A percentile compares a stretch with the other conserved stretches of the same genome.
phyloP scores from a whole-genome alignment of 768 basidiomycete species.

The Lactarius evosmus region DNA sequence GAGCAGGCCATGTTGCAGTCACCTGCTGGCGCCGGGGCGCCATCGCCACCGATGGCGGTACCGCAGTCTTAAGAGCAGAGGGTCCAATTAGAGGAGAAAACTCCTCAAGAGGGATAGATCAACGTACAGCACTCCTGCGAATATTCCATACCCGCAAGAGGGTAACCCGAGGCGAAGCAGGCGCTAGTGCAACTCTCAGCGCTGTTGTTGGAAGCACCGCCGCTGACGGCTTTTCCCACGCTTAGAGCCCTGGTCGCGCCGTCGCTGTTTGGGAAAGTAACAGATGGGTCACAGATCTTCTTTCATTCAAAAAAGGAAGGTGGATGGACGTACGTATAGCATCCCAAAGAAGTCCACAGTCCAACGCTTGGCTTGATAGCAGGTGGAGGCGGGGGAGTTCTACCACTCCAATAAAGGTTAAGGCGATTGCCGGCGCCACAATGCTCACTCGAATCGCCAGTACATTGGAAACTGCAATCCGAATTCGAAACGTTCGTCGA shows the following conservation, averaged over 20 bases:
- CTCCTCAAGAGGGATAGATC: neutral
- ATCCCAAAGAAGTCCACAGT: constrained; percentile 69
- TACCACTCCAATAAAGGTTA: constrained; percentile 64
- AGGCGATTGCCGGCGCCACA: constrained; percentile 62
- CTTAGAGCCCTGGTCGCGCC: constrained; percentile 36
- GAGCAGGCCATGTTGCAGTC: constrained; percentile 67
- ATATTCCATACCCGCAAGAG: constrained; percentile 41
- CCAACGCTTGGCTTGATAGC: constrained; percentile 52
- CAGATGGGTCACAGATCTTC: constrained; percentile 11
- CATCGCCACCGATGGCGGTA: constrained; percentile 43
- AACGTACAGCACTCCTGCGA: constrained; percentile 51
- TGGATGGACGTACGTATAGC: constrained; percentile 61
- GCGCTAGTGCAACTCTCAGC: constrained; percentile 57
- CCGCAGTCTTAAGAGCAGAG: constrained; percentile 46
- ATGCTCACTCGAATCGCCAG: constrained; percentile 52
- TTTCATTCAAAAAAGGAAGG: constrained; percentile 7
- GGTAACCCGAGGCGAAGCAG: constrained; percentile 54
- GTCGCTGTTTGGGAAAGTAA: constrained; percentile 33
- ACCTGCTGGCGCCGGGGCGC: constrained; percentile 44
- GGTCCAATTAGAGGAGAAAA: neutral
- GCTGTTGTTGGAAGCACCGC: constrained; percentile 45
- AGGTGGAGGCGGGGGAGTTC: constrained; percentile 53
- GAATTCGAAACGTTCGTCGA: constrained; percentile 44
- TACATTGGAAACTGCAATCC: constrained; percentile 62
- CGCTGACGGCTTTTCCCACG: constrained; percentile 32